Percentiles rank a stretch among this genome's conserved stretches.
phyloP scores from a whole-genome alignment of 2,329 filamentous ascomycete genomes.

The Aspergillus clavatus region DNA sequence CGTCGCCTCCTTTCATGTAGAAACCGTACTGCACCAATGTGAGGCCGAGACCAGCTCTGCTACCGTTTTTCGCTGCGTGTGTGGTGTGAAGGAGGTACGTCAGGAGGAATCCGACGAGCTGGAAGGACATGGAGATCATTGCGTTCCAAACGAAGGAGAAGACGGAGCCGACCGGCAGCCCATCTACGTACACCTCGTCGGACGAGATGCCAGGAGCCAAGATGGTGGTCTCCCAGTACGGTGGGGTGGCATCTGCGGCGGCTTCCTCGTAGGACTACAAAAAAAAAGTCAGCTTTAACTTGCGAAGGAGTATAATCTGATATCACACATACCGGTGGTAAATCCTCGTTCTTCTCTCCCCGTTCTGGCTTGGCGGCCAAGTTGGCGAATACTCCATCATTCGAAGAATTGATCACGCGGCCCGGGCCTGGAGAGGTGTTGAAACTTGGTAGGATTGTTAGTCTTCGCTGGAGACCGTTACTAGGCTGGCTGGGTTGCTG shows the following conservation, averaged over 20 bases:
- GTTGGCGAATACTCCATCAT: constrained; percentile 95
- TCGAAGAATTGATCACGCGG: constrained; percentile 66
- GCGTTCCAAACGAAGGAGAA: constrained; percentile 74
- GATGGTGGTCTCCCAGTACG: constrained; percentile 99
- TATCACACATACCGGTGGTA: constrained; percentile 71
- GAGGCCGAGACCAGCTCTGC: constrained; percentile 86
- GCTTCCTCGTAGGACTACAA: constrained; percentile 93
- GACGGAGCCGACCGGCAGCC: constrained; percentile 82
- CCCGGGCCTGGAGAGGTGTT: constrained; percentile 33
- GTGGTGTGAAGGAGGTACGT: constrained; percentile 97
- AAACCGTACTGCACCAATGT: constrained; percentile 96
- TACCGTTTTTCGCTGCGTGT: constrained; percentile 96
- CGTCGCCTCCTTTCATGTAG: constrained; percentile 70
- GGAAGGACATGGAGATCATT: constrained; percentile 97
- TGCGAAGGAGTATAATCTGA: constrained; percentile 31
- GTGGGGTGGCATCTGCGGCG: constrained; percentile 88
- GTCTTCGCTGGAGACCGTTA: constrained; percentile 40
- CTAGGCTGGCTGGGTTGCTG: constrained; percentile 15
- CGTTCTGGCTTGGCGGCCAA: constrained; percentile 83
- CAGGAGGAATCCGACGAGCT: constrained; percentile 92
- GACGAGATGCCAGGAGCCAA: constrained; percentile 85
- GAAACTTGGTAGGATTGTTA: constrained; percentile 53
- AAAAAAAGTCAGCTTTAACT: neutral
- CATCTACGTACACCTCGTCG: constrained; percentile 95
- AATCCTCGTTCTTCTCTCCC: constrained; percentile 77